Conservation (phyloP, 768 basidiomycete genomes). For the Imleria badia region DNA sequence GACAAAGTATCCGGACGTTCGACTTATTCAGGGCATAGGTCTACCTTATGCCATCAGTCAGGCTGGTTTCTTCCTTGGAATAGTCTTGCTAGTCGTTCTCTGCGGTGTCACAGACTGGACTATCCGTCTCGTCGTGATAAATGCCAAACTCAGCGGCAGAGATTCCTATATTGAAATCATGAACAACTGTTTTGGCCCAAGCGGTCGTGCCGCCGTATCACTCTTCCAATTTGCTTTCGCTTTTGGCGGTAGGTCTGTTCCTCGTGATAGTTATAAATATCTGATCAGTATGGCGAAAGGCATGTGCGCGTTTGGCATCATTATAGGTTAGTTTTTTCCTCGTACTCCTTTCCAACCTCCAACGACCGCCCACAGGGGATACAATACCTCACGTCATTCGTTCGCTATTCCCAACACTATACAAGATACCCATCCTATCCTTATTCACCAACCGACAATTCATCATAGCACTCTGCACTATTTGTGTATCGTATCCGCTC, state of each 20-base stretch:
- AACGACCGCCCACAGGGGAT: conserved; percentile 56
- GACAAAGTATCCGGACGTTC: background rate
- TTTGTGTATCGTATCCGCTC: conserved; percentile 89
- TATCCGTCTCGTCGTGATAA: conserved; percentile 91
- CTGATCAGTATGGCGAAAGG: conserved; percentile 45
- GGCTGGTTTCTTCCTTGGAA: conserved; percentile 89
- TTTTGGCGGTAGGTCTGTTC: conserved; percentile 70
- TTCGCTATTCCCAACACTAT: conserved; percentile 71
- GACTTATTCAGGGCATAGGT: conserved; percentile 44
- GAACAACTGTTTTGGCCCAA: conserved; percentile 87
- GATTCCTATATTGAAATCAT: conserved; percentile 94
- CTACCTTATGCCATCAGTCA: conserved; percentile 93
- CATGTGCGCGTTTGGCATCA: conserved; percentile 98
- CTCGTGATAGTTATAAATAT: background rate
- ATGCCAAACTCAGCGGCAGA: conserved; percentile 93
- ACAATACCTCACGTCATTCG: conserved; percentile 94
- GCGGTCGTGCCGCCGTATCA: conserved; percentile 91
- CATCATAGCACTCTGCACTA: conserved; percentile 83
- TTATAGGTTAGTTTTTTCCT: conserved; percentile 54
- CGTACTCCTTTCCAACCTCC: background rate
- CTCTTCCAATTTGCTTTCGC: conserved; percentile 98
- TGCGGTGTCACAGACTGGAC: conserved; percentile 96
- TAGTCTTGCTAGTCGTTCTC: conserved; percentile 76
- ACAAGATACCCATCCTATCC: conserved; percentile 68
- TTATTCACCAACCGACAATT: conserved; percentile 85